Evolutionary conservation across 805 yeast species (phyloP), one percentile per base, ranked within the genome.

Genomic region (Wickerhamomyces mucosus): DNA sequence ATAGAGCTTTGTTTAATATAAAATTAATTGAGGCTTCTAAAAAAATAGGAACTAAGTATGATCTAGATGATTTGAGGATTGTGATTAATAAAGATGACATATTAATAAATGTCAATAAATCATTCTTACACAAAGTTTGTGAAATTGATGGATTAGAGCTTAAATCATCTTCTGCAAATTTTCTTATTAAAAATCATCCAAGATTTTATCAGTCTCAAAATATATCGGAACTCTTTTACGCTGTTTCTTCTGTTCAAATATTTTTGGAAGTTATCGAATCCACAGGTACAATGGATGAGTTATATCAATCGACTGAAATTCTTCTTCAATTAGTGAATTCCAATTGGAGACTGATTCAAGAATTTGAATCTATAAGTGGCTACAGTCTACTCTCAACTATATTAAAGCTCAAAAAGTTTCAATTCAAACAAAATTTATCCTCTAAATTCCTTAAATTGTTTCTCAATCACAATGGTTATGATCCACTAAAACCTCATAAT

Each of bases 321-420:
- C 51, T 77, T 3, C 60, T 77, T 20, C 46, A 50, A 11, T 28
- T 69, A 1, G 47, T 77, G 9, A 50, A 58, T n/a, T 55, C 58
- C 19, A 64, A 69, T 37, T 64, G 77, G 67, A 58, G 75, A 25
- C 55, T 67, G 32, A 51, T 61, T 18, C 65, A 67, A 29, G 84
- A 77, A 37, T 69, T 78, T 46, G 83, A 76, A 41, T 58, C 65
- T 13, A 57, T 61, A 4, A 69, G 67, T 40, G 86, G 86, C 1
- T 80, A 73, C 43, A 72, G 72, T 17, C 62, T 77, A 3, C 46
- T 80, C 2, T 65, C 70, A 0, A 65, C 77, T 1, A 45, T 80
- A 7, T 43, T 78, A 18, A 68, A 65, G 25, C 56, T 65, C 18
- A 74, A 72, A 44, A 39, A 46, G 44, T 5, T 40, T 43, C 31